A percentile compares a stretch with the other conserved stretches of the same genome.
Evolutionary conservation across 2,329 filamentous ascomycete species (phyloP).

Genomic region (Scedosporium dehoogii): DNA sequence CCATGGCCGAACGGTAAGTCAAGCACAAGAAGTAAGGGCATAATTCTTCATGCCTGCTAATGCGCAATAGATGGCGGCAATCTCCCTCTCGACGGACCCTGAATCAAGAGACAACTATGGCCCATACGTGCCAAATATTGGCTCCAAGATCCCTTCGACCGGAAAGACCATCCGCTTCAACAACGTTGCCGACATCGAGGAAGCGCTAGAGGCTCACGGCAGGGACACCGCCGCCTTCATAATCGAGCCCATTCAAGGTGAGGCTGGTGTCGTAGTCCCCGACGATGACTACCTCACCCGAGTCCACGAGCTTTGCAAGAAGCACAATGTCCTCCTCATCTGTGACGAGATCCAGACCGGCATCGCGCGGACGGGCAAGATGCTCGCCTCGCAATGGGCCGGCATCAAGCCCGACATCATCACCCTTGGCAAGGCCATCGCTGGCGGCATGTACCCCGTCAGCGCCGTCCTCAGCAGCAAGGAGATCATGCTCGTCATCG

Average conservation of each 20-base stretch:
- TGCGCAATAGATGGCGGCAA: conserved; percentile 65
- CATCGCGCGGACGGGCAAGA: conserved; percentile 86
- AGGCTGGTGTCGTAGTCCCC: conserved; percentile 92
- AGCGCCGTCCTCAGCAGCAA: conserved; percentile 80
- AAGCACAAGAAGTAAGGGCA: background rate
- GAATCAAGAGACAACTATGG: conserved; percentile 97
- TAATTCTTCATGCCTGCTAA: background rate
- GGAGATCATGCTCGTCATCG: conserved; percentile 90
- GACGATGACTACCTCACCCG: conserved; percentile 77
- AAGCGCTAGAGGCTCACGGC: conserved; percentile 69
- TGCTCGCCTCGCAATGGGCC: conserved; percentile 91
- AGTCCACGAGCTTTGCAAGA: conserved; percentile 77
- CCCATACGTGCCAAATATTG: conserved; percentile 84
- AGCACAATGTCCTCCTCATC: conserved; percentile 92
- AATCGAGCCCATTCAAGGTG: conserved; percentile 93
- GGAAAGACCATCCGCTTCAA: conserved; percentile 74
- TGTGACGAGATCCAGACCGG: conserved; percentile 98
- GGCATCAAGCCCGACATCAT: conserved; percentile 93
- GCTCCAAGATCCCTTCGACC: conserved; percentile 65
- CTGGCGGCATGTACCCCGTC: conserved; percentile 98
- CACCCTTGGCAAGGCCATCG: conserved; percentile 93
- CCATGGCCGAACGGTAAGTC: conserved; percentile 80
- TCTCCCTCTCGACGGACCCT: conserved; percentile 89
- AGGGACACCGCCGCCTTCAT: conserved; percentile 85
- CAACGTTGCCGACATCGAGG: conserved; percentile 70